A percentile compares a stretch with the other conserved stretches of the same genome.
Evolutionary conservation across 768 basidiomycete genomes (phyloP).

Genomic region (Xerocomellus amylosporus): DNA sequence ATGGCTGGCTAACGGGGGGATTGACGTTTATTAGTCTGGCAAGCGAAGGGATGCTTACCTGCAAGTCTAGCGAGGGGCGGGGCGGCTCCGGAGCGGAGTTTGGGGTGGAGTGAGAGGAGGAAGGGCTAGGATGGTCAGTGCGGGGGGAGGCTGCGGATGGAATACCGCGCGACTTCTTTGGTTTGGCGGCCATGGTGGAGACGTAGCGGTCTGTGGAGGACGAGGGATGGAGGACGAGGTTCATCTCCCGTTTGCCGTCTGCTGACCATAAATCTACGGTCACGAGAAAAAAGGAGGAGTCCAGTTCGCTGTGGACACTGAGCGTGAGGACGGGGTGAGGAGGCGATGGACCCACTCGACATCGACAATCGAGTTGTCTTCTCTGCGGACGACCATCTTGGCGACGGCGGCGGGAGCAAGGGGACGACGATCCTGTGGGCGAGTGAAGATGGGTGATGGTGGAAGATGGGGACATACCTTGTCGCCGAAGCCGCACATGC

Average conservation of each 20-base stretch:
- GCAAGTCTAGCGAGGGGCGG: conserved; percentile 38
- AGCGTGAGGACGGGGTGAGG: conserved; percentile 1
- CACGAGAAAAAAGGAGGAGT: conserved; percentile 84
- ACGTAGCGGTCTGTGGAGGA: conserved; percentile 67
- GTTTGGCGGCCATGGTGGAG: conserved; percentile 38
- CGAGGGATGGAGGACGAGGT: conserved; percentile 85
- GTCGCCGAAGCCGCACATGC: conserved; percentile 97
- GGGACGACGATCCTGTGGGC: conserved; percentile 78
- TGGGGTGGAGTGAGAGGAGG: conserved; percentile 46
- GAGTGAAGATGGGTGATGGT: conserved; percentile 11
- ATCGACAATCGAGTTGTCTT: conserved; percentile 65
- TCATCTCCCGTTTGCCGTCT: conserved; percentile 80
- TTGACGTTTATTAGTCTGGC: not conserved
- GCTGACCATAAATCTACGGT: conserved; percentile 92
- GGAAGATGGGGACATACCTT: conserved; percentile 54
- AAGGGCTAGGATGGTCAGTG: conserved; percentile 43
- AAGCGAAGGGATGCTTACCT: conserved; percentile 33
- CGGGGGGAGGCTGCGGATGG: conserved; percentile 34
- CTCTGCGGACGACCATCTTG: conserved; percentile 71
- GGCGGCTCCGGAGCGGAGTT: conserved; percentile 42
- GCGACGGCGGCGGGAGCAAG: conserved; percentile 88
- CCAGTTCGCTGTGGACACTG: conserved; percentile 59
- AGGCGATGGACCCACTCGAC: conserved; percentile 58
- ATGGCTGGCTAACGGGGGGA: conserved; percentile 26
- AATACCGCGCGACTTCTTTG: conserved; percentile 35